These are phyloP conservation scores for Xerocomus minutiporus DNA, from an alignment of 1,284 basidiomycete genomes.

Conservation along the genomic window DNA sequence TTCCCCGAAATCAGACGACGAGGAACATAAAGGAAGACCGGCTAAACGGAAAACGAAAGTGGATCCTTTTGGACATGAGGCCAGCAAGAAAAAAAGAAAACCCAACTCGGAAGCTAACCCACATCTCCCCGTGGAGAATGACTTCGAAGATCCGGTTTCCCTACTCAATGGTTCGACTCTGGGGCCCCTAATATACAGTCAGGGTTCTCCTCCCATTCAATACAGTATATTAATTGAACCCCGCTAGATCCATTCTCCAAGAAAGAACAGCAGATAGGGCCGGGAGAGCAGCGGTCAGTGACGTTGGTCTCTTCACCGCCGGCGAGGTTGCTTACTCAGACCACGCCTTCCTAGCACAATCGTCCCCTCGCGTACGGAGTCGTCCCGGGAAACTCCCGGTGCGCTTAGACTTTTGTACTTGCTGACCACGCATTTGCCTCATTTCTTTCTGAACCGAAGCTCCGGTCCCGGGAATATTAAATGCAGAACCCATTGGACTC, in stretches of 20 bases:
- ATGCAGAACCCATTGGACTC: conserved; percentile 4
- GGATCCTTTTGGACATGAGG: conserved; percentile 52
- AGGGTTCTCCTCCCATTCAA: conserved; percentile 5
- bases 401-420: conserved; percentile 8
- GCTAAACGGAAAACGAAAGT: conserved; percentile 53
- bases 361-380: conserved; percentile 1
- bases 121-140: not conserved
- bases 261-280: conserved; percentile 4
- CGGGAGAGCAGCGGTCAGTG: not conserved
- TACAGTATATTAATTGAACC: conserved; percentile 5
- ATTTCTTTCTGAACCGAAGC: conserved; percentile 5
- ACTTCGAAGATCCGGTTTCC: not conserved
- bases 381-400: conserved; percentile 17
- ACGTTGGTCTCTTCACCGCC: conserved; percentile 4
- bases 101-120: not conserved
- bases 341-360: conserved; percentile 4
- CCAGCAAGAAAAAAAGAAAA: conserved; percentile 34
- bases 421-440: conserved; percentile 11
- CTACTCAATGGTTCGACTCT: not conserved
- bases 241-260: conserved; percentile 4
- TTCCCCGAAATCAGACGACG: conserved; percentile 38
- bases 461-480: conserved; percentile 12
- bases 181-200: conserved; percentile 7
- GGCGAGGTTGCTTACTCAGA: conserved; percentile 6
- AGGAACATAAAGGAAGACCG: conserved; percentile 53